A percentile compares a stretch with the other conserved stretches of the same genome.
phyloP scores from a whole-genome alignment of 768 basidiomycete species.

The Chalciporus piperatus region DNA sequence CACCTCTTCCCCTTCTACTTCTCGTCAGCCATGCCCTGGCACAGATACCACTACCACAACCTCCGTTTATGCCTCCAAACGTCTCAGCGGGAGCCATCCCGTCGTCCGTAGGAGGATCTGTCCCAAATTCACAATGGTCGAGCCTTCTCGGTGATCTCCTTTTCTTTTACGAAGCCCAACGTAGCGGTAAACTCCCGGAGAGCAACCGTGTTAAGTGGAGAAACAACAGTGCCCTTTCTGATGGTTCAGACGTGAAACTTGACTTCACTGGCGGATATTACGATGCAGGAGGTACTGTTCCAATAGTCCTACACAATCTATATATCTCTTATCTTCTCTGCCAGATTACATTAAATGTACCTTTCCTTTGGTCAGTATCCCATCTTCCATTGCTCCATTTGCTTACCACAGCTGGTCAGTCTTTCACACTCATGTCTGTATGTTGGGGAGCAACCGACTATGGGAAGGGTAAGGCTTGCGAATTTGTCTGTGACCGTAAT shows the following conservation, averaged over 20 bases:
- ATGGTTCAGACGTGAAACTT: slow-evolving; percentile 70
- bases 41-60: slow-evolving; percentile 63
- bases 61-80: slow-evolving; percentile 63
- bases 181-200: slow-evolving; percentile 69
- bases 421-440: slow-evolving; percentile 79
- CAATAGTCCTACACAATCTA: not conserved
- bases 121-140: slow-evolving; percentile 79
- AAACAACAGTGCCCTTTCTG: slow-evolving; percentile 73
- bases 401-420: slow-evolving; percentile 37
- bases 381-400: not conserved
- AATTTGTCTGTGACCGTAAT: not conserved
- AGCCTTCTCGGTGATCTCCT: slow-evolving; percentile 75
- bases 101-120: slow-evolving; percentile 37
- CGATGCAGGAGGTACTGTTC: slow-evolving; percentile 78
- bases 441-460: slow-evolving; percentile 90
- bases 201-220: slow-evolving; percentile 83
- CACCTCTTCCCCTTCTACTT: slow-evolving; percentile 14
- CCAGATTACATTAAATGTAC: slow-evolving; percentile 87
- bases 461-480: slow-evolving; percentile 56
- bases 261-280: slow-evolving; percentile 89
- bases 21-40: slow-evolving; percentile 35
- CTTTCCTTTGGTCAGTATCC: slow-evolving; percentile 65
- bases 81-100: slow-evolving; percentile 51
- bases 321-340: slow-evolving; percentile 1
- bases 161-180: slow-evolving; percentile 91